These are phyloP conservation scores for Ceratocystis alfenasii DNA, from an alignment of 2,329 filamentous ascomycete species.

Conservation along the genomic window DNA sequence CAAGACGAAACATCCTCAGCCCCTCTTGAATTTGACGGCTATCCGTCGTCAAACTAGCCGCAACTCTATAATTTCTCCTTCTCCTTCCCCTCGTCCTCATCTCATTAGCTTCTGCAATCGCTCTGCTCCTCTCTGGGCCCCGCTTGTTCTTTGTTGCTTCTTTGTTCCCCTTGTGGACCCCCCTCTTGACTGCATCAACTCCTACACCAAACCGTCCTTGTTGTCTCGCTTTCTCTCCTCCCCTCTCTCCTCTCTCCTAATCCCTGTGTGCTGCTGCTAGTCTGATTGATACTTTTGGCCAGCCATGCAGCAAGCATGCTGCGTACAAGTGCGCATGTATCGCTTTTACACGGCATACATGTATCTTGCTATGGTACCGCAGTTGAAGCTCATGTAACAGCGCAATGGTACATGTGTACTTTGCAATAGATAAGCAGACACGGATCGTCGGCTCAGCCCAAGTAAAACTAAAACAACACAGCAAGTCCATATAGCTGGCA, in stretches of 20 bases:
- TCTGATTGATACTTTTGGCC: not conserved
- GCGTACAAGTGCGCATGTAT: not conserved
- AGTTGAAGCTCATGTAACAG: no score
- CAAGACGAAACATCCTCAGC: not conserved
- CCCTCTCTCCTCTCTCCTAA: not conserved
- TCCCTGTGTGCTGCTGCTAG: not conserved
- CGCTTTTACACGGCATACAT: not conserved
- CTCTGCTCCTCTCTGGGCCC: not conserved
- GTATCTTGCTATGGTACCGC: no score
- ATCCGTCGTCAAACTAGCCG: not conserved
- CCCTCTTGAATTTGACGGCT: not conserved
- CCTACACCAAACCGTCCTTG: not conserved
- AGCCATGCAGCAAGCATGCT: not conserved
- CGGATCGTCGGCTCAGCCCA: not conserved
- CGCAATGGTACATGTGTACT: no score
- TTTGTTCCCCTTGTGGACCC: not conserved
- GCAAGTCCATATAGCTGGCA: not conserved
- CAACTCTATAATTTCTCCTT: not conserved
- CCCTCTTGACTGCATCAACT: slow-evolving; percentile 3
- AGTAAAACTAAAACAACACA: not conserved
- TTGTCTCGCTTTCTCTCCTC: not conserved
- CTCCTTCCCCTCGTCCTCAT: not conserved
- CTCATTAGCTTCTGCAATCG: not conserved
- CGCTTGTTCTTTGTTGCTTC: slow-evolving; percentile 4
- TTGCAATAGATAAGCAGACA: not conserved